A percentile compares a stretch with the other conserved stretches of the same genome.
Evolutionary conservation across 2,329 filamentous ascomycete species (phyloP).

Genomic region (Colletotrichum abscissum): DNA sequence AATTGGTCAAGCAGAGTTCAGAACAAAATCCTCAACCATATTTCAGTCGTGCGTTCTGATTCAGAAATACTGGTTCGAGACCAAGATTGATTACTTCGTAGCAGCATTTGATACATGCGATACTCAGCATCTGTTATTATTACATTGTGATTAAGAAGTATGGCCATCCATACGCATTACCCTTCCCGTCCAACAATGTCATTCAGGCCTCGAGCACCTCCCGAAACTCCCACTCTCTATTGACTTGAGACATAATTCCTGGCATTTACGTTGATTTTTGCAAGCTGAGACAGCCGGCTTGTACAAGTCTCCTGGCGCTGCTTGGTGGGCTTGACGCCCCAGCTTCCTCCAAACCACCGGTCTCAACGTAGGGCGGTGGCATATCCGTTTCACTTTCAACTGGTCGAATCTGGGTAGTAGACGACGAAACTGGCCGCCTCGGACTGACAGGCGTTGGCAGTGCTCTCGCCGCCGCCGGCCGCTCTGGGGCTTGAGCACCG

Average conservation of each 20-base stretch:
- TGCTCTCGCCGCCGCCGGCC: background rate
- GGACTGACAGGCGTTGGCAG: background rate
- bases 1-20: no score
- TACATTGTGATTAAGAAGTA: background rate
- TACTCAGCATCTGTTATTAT: background rate
- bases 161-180: background rate
- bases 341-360: background rate
- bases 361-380: constrained; percentile 5
- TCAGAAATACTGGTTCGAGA: no score
- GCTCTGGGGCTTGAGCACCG: constrained; percentile 22
- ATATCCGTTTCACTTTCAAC: background rate
- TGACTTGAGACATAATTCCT: background rate
- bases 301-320: background rate
- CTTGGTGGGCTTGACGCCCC: background rate
- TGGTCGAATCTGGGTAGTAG: background rate
- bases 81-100: no score
- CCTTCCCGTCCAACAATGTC: background rate
- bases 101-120: background rate
- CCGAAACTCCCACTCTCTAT: background rate
- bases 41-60: no score
- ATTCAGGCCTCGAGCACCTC: background rate
- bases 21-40: no score
- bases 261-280: background rate
- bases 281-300: background rate
- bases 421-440: background rate